Conservation (phyloP, 2,329 filamentous ascomycete species). For the Nectriaceae sp. region DNA sequence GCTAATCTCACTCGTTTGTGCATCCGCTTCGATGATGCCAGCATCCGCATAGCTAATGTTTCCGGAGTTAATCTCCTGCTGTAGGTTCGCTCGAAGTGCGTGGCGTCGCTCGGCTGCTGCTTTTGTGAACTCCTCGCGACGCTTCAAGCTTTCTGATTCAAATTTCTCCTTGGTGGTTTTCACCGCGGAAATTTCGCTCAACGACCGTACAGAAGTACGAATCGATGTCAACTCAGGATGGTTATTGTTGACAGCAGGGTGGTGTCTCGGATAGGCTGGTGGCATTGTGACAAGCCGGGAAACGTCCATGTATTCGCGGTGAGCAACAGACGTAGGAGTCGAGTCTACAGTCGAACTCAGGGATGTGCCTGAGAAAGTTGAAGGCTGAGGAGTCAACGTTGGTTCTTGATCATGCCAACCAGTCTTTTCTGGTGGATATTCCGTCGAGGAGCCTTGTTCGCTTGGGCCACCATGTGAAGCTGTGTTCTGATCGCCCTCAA, state of each 20-base stretch:
- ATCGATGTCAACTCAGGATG: slow-evolving; percentile 86
- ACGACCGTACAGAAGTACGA: slow-evolving; percentile 69
- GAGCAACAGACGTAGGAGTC: slow-evolving; percentile 47
- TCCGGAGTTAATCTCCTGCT: slow-evolving; percentile 75
- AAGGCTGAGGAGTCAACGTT: slow-evolving; percentile 45
- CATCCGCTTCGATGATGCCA: slow-evolving; percentile 76
- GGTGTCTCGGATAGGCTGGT: slow-evolving; percentile 89
- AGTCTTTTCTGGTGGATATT: slow-evolving; percentile 59
- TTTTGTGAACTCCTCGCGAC: slow-evolving; percentile 56
- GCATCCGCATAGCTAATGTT: slow-evolving; percentile 82
- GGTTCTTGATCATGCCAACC: slow-evolving; percentile 52
- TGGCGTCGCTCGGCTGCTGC: slow-evolving; percentile 57
- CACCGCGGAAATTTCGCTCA: slow-evolving; percentile 75
- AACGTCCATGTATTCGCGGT: slow-evolving; percentile 71
- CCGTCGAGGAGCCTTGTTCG: slow-evolving; percentile 43
- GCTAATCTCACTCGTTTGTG: slow-evolving; percentile 68
- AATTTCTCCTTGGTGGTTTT: slow-evolving; percentile 67
- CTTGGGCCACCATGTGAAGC: slow-evolving; percentile 38
- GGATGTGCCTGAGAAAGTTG: slow-evolving; percentile 43
- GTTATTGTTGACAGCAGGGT: slow-evolving; percentile 94
- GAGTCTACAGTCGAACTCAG: slow-evolving; percentile 41
- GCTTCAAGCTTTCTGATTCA: slow-evolving; percentile 56
- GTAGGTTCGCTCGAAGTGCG: slow-evolving; percentile 72
- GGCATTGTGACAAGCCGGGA: slow-evolving; percentile 91
- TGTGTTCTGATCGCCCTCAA: slow-evolving; percentile 46